Conservation (phyloP, 2,329 filamentous ascomycete species). For the Clarireedia paspali region DNA sequence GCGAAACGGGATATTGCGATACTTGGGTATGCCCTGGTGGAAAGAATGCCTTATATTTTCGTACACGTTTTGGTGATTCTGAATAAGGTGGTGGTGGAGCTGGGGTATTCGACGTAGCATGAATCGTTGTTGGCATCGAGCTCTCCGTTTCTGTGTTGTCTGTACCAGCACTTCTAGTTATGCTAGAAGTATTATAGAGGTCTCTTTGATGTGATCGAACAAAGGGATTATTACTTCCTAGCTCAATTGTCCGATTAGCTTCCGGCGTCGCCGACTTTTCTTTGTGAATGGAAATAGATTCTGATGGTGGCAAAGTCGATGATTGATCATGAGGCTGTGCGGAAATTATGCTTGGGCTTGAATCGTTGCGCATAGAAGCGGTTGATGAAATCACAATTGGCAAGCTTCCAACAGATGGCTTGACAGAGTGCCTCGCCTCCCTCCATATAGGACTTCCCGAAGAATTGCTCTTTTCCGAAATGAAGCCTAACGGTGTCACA, state of each 20-base stretch:
- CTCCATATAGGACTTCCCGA: slow-evolving; percentile 13
- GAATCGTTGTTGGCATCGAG: slow-evolving; percentile 5
- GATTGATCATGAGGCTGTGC: neutral
- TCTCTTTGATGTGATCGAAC: slow-evolving; percentile 14
- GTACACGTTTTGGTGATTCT: slow-evolving; percentile 18
- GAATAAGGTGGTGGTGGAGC: slow-evolving; percentile 28
- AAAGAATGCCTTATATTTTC: slow-evolving; percentile 48
- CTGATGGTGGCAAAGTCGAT: neutral
- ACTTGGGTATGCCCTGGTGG: slow-evolving; percentile 46
- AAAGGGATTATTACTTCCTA: slow-evolving; percentile 23
- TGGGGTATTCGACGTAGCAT: neutral
- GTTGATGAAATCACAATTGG: slow-evolving; percentile 20
- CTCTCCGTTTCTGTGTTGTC: neutral
- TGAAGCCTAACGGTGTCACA: slow-evolving; percentile 7
- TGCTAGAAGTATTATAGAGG: slow-evolving; percentile 6
- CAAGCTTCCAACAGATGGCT: slow-evolving; percentile 22
- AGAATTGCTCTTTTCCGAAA: slow-evolving; percentile 16
- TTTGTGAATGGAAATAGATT: slow-evolving; percentile 12
- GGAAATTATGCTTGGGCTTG: neutral
- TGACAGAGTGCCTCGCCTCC: slow-evolving; percentile 23
- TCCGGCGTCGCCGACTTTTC: slow-evolving; percentile 13
- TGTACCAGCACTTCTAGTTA: neutral
- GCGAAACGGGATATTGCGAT: slow-evolving; percentile 48
- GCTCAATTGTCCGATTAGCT: slow-evolving; percentile 9
- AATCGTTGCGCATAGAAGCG: slow-evolving; percentile 9